These are phyloP conservation scores for Favolaschia claudopus DNA, from an alignment of 768 basidiomycete species.

Conservation along the genomic window DNA sequence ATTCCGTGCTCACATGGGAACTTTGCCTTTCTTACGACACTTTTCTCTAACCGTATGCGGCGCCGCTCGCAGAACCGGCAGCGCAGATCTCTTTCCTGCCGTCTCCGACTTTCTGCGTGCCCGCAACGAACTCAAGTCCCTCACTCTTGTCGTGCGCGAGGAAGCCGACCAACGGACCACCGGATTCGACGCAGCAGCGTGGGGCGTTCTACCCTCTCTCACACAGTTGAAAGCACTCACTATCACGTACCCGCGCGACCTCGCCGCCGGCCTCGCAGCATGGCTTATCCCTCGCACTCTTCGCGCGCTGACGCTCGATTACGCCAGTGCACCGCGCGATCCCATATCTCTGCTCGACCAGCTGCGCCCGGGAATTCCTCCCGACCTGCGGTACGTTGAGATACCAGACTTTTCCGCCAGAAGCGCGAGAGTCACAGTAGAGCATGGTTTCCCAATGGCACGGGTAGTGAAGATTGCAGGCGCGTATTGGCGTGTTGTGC, in stretches of 20 bases:
- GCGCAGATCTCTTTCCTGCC: constrained; percentile 73
- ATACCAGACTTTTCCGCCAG: constrained; percentile 57
- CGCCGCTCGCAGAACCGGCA: constrained; percentile 51
- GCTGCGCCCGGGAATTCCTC: constrained; percentile 65
- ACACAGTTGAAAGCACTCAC: constrained; percentile 57
- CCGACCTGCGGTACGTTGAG: constrained; percentile 59
- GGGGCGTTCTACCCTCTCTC: constrained; percentile 74
- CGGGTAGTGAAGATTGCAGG: constrained; percentile 61
- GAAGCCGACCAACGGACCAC: constrained; percentile 54
- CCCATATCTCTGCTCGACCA: constrained; percentile 55
- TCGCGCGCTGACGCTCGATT: constrained; percentile 54
- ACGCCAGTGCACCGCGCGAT: constrained; percentile 47
- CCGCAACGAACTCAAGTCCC: constrained; percentile 56
- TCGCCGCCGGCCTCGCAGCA: constrained; percentile 67
- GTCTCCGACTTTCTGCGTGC: constrained; percentile 72
- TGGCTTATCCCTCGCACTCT: constrained; percentile 72
- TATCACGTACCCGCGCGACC: constrained; percentile 70
- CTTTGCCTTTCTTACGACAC: constrained; percentile 70
- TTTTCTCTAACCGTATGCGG: constrained; percentile 63
- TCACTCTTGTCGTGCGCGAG: constrained; percentile 58
- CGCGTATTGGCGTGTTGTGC: constrained; percentile 60
- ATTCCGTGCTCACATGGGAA: constrained; percentile 52
- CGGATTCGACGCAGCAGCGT: constrained; percentile 74
- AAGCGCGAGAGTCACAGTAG: constrained; percentile 53
- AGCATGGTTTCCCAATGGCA: constrained; percentile 69